Conservation (phyloP, 2,329 filamentous ascomycete species). For the Didymella keratinophila region DNA sequence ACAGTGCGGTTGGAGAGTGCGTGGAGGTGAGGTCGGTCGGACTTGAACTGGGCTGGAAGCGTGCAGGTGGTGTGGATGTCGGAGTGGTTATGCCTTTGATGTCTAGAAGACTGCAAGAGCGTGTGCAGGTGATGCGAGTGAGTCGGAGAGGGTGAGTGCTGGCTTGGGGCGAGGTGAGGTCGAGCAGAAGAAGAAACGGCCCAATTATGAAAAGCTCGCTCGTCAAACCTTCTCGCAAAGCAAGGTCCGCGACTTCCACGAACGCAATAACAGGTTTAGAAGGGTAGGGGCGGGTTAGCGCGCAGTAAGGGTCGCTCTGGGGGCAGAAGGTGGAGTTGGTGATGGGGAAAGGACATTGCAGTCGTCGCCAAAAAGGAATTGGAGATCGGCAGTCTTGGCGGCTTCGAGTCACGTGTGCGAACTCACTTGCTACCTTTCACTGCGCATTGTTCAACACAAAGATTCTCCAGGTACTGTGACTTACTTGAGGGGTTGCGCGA, state of each 20-base stretch:
- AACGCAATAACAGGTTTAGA: conserved; percentile 26
- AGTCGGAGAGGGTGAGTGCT: conserved; percentile 40
- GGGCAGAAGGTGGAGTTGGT: conserved; percentile 30
- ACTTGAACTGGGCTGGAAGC: conserved; percentile 45
- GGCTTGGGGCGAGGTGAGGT: conserved; percentile 38
- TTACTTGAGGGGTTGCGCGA: conserved; percentile 2
- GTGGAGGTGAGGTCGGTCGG: conserved; percentile 47
- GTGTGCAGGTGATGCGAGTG: conserved; percentile 42
- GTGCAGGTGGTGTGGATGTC: conserved; percentile 44
- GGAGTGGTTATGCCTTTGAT: conserved; percentile 38
- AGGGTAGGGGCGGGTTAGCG: conserved; percentile 25
- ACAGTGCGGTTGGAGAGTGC: conserved; percentile 37
- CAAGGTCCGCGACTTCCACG: conserved; percentile 33
- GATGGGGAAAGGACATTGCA: conserved; percentile 30
- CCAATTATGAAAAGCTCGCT: conserved; percentile 51
- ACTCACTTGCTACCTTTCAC: conserved; percentile 7
- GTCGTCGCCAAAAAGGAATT: conserved; percentile 33
- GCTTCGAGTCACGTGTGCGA: conserved; percentile 32
- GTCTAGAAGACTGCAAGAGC: conserved; percentile 41
- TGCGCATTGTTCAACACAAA: not conserved
- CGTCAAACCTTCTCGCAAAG: conserved; percentile 50
- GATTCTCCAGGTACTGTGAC: not conserved
- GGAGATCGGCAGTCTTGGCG: conserved; percentile 30
- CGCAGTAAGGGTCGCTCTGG: conserved; percentile 20
- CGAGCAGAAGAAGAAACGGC: conserved; percentile 44